Evolutionary conservation across 257 asterid genomes (phyloP).

Genomic region (Osmanthus fragrans): DNA sequence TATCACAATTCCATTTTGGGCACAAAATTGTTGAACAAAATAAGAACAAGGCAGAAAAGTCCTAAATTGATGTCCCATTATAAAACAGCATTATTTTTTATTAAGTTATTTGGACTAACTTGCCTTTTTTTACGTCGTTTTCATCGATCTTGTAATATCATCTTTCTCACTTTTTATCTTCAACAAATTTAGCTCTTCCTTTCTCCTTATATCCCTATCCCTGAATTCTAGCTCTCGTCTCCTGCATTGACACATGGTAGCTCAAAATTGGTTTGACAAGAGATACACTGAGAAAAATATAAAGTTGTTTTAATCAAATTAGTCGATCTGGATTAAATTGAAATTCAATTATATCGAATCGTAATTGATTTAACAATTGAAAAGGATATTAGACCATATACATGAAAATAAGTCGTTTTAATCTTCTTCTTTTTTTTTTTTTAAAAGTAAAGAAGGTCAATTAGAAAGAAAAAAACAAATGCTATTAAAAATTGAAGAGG

Average conservation of each 20-base stretch:
- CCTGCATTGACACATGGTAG: background rate
- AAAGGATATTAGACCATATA: no score
- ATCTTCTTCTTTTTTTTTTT: no score
- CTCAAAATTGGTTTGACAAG: background rate
- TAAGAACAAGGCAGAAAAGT: background rate
- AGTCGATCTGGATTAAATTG: no score
- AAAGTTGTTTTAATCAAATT: background rate
- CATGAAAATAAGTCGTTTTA: no score
- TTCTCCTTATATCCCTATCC: background rate
- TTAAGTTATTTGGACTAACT: background rate
- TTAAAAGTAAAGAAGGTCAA: no score
- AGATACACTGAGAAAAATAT: background rate
- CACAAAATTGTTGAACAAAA: background rate
- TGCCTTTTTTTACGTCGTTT: background rate
- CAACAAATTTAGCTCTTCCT: background rate
- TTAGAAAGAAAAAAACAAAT: background rate
- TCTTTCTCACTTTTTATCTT: background rate
- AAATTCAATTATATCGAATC: no score
- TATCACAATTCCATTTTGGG: constrained; percentile 11
- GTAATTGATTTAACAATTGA: no score
- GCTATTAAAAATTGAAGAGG: background rate
- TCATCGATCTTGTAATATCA: background rate
- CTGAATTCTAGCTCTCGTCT: background rate
- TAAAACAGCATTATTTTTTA: background rate
- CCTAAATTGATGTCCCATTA: background rate